Conservation (phyloP, 176 grass and related monocot species). For the Chrysopogon serrulatus region DNA sequence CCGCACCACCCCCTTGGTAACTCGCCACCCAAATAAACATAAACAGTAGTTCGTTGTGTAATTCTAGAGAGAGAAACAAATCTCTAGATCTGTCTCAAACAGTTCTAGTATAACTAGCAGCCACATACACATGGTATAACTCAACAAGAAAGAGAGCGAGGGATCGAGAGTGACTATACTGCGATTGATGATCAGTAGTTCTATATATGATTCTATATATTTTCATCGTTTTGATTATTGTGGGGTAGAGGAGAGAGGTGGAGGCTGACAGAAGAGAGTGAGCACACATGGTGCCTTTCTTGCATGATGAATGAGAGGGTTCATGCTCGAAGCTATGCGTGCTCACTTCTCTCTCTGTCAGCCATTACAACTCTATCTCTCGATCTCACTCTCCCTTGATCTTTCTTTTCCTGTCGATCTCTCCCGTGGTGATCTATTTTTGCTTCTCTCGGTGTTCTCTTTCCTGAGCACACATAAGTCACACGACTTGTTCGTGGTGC, state of each 20-base stretch:
- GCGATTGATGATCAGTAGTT: not conserved
- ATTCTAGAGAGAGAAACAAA: conserved; percentile 18
- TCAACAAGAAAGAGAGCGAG: not conserved
- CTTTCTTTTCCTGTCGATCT: not conserved
- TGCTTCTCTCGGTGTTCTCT: not conserved
- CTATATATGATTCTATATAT: not conserved
- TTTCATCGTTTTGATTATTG: not conserved
- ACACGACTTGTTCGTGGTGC: not conserved
- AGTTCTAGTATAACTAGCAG: not conserved
- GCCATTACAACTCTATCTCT: conserved; percentile 27
- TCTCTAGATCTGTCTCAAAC: not conserved
- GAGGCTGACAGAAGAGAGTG: conserved; percentile 96
- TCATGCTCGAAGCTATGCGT: conserved; percentile 79
- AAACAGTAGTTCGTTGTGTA: conserved; percentile 14
- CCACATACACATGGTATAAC: not conserved
- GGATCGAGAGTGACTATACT: not conserved
- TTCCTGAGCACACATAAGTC: not conserved
- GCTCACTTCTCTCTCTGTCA: conserved; percentile 77
- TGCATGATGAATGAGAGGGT: conserved; percentile 37
- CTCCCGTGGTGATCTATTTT: not conserved
- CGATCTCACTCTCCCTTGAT: not conserved
- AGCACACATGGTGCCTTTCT: conserved; percentile 86
- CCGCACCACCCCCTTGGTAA: conserved; percentile 16
- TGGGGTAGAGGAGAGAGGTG: not conserved
- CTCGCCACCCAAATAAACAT: conserved; percentile 57